A percentile compares a stretch with the other conserved stretches of the same genome.
Evolutionary conservation across 768 basidiomycete species (phyloP).

Genomic region (Hortiboletus flavorubellus): DNA sequence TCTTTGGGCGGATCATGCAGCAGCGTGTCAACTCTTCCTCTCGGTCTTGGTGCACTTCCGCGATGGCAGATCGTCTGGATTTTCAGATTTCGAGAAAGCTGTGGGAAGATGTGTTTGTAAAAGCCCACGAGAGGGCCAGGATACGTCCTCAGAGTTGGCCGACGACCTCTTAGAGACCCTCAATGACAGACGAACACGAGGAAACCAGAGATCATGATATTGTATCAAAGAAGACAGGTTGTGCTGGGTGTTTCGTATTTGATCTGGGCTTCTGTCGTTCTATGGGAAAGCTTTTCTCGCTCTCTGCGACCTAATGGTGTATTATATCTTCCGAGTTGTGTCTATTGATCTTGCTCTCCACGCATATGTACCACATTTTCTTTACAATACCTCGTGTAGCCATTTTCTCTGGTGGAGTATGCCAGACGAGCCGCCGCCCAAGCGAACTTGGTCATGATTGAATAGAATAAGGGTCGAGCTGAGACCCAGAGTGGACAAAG

Average conservation of each 20-base stretch:
- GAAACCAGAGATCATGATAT: neutral
- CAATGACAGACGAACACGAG: neutral
- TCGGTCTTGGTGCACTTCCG: conserved; percentile 8
- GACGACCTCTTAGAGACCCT: neutral
- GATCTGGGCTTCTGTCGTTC: neutral
- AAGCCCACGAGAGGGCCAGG: conserved; percentile 3
- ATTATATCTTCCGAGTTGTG: neutral
- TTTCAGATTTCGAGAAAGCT: conserved; percentile 11
- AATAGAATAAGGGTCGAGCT: neutral
- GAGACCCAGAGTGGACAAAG: neutral
- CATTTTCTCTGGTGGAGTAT: neutral
- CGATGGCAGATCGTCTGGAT: conserved; percentile 12
- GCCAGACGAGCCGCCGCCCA: neutral
- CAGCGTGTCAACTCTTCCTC: neutral
- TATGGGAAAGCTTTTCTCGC: neutral
- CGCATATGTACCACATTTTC: neutral
- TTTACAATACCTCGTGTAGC: neutral
- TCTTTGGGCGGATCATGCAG: conserved; percentile 16
- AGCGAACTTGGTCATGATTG: neutral
- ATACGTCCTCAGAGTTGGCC: neutral
- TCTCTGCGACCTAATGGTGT: neutral
- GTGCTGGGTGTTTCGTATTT: neutral
- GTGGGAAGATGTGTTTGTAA: conserved; percentile 22
- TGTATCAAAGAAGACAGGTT: neutral
- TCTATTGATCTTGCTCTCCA: neutral